These are phyloP conservation scores for Ochetophila trinervis DNA, from an alignment of 306 rosid species.

Conservation along the genomic window DNA sequence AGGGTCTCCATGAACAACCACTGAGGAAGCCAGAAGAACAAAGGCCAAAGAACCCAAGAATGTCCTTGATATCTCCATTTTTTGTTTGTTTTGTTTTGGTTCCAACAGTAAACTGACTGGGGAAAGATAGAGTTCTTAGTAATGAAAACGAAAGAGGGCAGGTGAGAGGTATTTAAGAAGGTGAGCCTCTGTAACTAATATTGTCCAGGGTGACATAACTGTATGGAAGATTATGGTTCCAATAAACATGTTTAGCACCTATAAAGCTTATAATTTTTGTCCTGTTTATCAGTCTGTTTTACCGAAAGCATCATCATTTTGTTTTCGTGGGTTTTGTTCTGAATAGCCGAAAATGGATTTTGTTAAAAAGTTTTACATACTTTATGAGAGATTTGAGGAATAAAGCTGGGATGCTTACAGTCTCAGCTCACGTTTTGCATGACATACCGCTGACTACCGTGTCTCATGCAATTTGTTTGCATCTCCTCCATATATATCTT, in stretches of 20 bases:
- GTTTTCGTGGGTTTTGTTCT: slow-evolving; percentile 14
- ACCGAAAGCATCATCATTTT: slow-evolving; percentile 7
- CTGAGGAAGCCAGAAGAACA: slow-evolving; percentile 27
- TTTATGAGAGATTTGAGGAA: slow-evolving; percentile 5
- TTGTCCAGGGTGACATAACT: neutral
- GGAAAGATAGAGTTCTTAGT: neutral
- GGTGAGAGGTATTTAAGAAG: slow-evolving; percentile 19
- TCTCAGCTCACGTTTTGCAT: neutral
- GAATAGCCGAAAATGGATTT: slow-evolving; percentile 22
- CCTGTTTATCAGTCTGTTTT: neutral
- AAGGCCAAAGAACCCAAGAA: slow-evolving; percentile 26
- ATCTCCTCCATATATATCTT: too few species aligned
- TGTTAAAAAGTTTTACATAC: neutral
- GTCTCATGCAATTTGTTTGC: slow-evolving; percentile 3
- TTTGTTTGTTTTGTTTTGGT: slow-evolving; percentile 13
- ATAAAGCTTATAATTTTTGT: slow-evolving; percentile 8
- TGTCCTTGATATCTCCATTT: slow-evolving; percentile 33
- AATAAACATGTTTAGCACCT: slow-evolving; percentile 21
- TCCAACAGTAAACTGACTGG: neutral
- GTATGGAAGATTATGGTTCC: neutral
- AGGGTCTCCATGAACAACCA: slow-evolving; percentile 40
- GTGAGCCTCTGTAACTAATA: neutral
- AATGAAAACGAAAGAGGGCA: slow-evolving; percentile 20
- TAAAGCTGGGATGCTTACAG: neutral
- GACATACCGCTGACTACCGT: neutral